phyloP scores from a whole-genome alignment of 1,284 basidiomycete species.

The Singerocomus inundabilis region DNA sequence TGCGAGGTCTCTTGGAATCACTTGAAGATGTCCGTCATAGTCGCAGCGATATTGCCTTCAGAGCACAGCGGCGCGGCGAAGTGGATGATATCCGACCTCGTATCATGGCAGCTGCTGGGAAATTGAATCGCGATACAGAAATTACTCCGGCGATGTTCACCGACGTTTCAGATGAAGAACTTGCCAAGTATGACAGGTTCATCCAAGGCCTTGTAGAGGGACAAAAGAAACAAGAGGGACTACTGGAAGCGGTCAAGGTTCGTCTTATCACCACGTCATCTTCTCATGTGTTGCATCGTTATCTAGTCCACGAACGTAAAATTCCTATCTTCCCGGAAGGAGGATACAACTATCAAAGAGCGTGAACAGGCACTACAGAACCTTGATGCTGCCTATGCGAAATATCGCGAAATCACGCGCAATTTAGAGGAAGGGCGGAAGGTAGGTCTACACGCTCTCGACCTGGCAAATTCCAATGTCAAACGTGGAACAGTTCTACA shows the following conservation, averaged over 20 bases:
- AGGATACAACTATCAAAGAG: slow-evolving; percentile 76
- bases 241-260: slow-evolving; percentile 73
- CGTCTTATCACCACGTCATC: slow-evolving; percentile 14
- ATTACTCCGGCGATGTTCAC: slow-evolving; percentile 86
- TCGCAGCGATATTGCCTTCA: slow-evolving; percentile 61
- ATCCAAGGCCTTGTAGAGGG: slow-evolving; percentile 62
- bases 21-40: slow-evolving; percentile 72
- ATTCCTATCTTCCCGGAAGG: slow-evolving; percentile 78
- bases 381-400: slow-evolving; percentile 86
- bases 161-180: slow-evolving; percentile 73
- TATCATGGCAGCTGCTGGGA: slow-evolving; percentile 66
- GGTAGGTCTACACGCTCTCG: slow-evolving; percentile 37
- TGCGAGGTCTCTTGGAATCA: slow-evolving; percentile 79
- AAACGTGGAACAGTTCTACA: slow-evolving; percentile 68
- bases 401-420: slow-evolving; percentile 82
- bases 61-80: slow-evolving; percentile 63
- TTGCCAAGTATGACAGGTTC: slow-evolving; percentile 82
- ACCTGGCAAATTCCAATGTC: neutral
- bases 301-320: slow-evolving; percentile 67
- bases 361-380: slow-evolving; percentile 85
- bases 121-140: slow-evolving; percentile 65
- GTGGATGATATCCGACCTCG: slow-evolving; percentile 76
- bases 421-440: slow-evolving; percentile 90
- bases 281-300: neutral
- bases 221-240: slow-evolving; percentile 57